Conservation (phyloP, 2,329 filamentous ascomycete genomes). For the Graphiopsis chlorocephala region DNA sequence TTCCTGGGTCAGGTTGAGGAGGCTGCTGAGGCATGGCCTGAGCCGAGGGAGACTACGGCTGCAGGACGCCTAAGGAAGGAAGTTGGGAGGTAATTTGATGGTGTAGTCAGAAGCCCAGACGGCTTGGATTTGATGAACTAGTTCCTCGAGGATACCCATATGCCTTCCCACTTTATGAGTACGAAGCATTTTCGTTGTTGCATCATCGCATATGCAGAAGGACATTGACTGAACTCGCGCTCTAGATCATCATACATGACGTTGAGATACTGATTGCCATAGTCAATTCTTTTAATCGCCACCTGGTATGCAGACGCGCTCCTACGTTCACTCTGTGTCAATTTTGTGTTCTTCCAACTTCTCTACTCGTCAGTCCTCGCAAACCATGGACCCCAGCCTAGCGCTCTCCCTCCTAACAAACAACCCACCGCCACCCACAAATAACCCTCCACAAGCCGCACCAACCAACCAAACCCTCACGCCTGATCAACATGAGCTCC, state of each 20-base stretch:
- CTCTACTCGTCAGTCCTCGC: neutral
- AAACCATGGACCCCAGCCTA: neutral
- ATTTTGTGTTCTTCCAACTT: too few relatives aligned
- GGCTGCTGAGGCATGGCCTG: conserved; percentile 82
- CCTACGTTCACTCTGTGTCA: neutral
- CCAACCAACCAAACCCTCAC: neutral
- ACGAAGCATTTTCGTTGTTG: neutral
- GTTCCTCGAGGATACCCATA: neutral
- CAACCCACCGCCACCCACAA: neutral
- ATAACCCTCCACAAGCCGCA: neutral
- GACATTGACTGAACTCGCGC: neutral
- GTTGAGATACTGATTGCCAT: neutral
- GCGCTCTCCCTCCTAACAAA: neutral
- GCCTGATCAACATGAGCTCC: neutral
- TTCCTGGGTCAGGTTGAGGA: conserved; percentile 93
- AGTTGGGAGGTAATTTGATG: conserved; percentile 44
- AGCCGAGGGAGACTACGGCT: conserved; percentile 58
- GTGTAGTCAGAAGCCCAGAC: neutral
- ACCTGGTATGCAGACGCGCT: neutral
- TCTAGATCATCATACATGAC: neutral
- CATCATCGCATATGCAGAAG: neutral
- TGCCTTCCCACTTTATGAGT: neutral
- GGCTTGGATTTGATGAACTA: neutral
- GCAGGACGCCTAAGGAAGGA: conserved; percentile 62
- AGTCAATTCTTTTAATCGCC: neutral